phyloP scores from a whole-genome alignment of 2,329 filamentous ascomycete genomes.

The Xylaria polymorpha region DNA sequence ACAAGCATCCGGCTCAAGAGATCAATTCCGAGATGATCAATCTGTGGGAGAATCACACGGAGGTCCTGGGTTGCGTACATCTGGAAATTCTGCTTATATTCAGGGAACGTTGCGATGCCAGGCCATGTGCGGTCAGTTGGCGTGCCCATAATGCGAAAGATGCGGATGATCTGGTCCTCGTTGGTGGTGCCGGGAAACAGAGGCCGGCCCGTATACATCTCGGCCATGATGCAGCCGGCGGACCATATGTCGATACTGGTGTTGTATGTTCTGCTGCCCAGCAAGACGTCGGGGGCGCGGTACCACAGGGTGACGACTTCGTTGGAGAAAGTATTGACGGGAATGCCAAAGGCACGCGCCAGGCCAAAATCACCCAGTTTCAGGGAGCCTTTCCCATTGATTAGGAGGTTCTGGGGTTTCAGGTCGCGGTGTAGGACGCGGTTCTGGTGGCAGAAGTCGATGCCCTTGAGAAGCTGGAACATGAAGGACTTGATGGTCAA shows the following conservation, averaged over 20 bases:
- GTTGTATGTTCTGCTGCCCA: slow-evolving; percentile 96
- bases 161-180: slow-evolving; percentile 95
- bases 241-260: slow-evolving; percentile 99
- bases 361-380: slow-evolving; percentile 97
- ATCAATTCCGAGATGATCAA: slow-evolving; percentile 88
- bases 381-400: slow-evolving; percentile 88
- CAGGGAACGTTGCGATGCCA: slow-evolving; percentile 92
- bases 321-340: slow-evolving; percentile 97
- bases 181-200: slow-evolving; percentile 98
- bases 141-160: slow-evolving; percentile 98
- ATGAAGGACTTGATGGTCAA: slow-evolving; percentile 98
- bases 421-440: slow-evolving; percentile 94
- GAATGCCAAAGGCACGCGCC: slow-evolving; percentile 93
- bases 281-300: slow-evolving; percentile 91
- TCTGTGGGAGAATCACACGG: slow-evolving; percentile 85
- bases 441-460: slow-evolving; percentile 98
- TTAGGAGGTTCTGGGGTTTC: slow-evolving; percentile 96
- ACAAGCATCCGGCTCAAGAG: slow-evolving; percentile 92
- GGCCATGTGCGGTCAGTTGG: slow-evolving; percentile 96
- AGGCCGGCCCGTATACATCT: slow-evolving; percentile 97
- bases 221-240: slow-evolving; percentile 98
- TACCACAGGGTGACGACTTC: slow-evolving; percentile 99
- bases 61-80: slow-evolving; percentile 95
- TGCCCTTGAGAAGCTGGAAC: slow-evolving; percentile 95
- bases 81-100: slow-evolving; percentile 96